Conservation (phyloP, 768 basidiomycete genomes). For the Lentinula raphanica region DNA sequence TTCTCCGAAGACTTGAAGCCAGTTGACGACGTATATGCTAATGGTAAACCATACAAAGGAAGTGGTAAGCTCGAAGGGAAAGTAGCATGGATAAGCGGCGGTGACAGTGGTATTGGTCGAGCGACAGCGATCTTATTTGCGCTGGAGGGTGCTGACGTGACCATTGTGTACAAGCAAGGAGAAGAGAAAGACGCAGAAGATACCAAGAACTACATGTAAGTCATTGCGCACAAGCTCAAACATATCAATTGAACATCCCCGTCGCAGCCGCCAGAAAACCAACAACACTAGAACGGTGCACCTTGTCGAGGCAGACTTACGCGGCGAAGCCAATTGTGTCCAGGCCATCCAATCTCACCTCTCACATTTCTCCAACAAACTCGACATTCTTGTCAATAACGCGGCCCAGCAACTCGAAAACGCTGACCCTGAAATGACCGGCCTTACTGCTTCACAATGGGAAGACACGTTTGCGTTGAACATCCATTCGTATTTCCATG, state of each 20-base stretch:
- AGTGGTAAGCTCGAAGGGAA: constrained; percentile 1
- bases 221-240: neutral
- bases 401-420: constrained; percentile 36
- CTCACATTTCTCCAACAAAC: constrained; percentile 22
- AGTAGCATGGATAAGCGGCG: neutral
- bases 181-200: constrained; percentile 39
- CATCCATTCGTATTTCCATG: constrained; percentile 42
- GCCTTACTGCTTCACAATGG: constrained; percentile 38
- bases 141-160: constrained; percentile 31
- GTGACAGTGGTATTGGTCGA: constrained; percentile 1
- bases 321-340: constrained; percentile 31
- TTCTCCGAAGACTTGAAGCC: neutral
- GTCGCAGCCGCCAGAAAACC: neutral
- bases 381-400: constrained; percentile 40
- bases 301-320: constrained; percentile 32
- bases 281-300: constrained; percentile 10
- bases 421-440: constrained; percentile 26
- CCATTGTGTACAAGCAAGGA: constrained; percentile 21
- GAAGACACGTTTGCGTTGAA: constrained; percentile 33
- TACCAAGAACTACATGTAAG: constrained; percentile 27
- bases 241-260: neutral
- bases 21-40: neutral
- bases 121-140: constrained; percentile 15
- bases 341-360: constrained; percentile 34
- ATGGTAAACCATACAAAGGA: neutral